Evolutionary conservation across 345 rosid species (phyloP), one percentile per base, ranked within the genome.

Genomic region (Arabidopsis suecica): DNA sequence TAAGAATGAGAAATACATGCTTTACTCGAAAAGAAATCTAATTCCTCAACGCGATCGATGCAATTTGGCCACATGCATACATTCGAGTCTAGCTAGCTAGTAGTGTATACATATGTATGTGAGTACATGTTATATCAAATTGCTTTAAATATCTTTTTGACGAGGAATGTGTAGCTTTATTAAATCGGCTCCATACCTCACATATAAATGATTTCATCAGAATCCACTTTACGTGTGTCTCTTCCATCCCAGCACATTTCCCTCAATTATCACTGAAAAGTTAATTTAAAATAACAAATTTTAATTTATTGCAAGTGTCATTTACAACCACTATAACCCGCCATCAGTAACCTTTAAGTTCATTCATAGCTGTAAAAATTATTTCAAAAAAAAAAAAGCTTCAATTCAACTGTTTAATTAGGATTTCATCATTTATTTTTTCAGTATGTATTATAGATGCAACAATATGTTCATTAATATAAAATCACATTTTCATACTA

Each of bases 221-320:
- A 61, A 61, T 61, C 30, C 48, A 38, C 48, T 20, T 61, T 61
- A 61, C 65, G 65, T 22, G 32, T 60, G 65, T 61, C 65, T 38
- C 47, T 37, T 60, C 33, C 33, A 20, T 11, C 30, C 30, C 47
- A 20, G 9, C 47, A 55, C 60, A 37, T 60, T 38, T 9, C 65
- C 48, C 16, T 61, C 65, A 6, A 38, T 22, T 38, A 38, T 61
- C 13, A 61, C 65, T 59, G 45, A 10, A 37, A n/a, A 5, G 30
- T 59, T 9, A 20, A 55, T 30, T 30, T 2, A 28, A 12, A 12
- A 13, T 28, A 59, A 20, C 16, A 37, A 5, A 7, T 9, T 16
- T 20, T 20, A 20, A 20, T 33, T n/a, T 9, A 16, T 57, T 16
- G 13, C 42, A 33, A 8, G 9, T 57, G 7, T 57, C 62, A 16